phyloP scores from a whole-genome alignment of 768 basidiomycete species.

The Serendipita indica region DNA sequence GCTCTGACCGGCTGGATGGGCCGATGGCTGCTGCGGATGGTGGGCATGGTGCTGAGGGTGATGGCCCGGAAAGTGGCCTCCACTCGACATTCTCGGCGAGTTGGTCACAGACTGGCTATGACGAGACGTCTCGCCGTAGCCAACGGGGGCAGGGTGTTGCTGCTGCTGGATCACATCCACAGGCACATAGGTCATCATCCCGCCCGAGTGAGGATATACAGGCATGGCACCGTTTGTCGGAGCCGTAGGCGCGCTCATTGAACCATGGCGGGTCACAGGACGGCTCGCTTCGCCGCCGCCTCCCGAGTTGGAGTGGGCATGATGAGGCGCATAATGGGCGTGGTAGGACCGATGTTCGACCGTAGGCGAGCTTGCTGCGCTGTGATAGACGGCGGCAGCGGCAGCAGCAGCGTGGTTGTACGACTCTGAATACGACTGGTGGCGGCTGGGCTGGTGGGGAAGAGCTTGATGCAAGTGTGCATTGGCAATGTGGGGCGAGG shows the following conservation, averaged over 20 bases:
- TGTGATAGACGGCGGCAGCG: slow-evolving; percentile 2
- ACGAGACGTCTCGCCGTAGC: neutral
- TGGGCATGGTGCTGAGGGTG: neutral
- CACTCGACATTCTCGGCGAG: neutral
- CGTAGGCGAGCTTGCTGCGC: neutral
- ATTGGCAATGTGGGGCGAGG: neutral
- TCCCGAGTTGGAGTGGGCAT: neutral
- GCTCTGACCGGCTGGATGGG: no score
- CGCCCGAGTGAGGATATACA: neutral
- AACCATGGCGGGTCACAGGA: neutral
- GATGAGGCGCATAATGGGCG: neutral
- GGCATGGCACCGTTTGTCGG: neutral
- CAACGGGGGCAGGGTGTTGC: neutral
- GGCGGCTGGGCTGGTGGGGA: neutral
- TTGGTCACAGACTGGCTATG: neutral
- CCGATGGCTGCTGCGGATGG: neutral
- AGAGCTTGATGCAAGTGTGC: neutral
- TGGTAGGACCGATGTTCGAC: neutral
- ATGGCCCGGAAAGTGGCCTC: neutral
- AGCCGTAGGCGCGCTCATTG: no score
- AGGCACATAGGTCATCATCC: neutral
- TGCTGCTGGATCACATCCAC: neutral
- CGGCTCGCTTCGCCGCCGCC: neutral
- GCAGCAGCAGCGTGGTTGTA: neutral
- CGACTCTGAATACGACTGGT: neutral